These are phyloP conservation scores for Nyctanthes arbortristis DNA, from an alignment of 257 asterid species.

Conservation along the genomic window DNA sequence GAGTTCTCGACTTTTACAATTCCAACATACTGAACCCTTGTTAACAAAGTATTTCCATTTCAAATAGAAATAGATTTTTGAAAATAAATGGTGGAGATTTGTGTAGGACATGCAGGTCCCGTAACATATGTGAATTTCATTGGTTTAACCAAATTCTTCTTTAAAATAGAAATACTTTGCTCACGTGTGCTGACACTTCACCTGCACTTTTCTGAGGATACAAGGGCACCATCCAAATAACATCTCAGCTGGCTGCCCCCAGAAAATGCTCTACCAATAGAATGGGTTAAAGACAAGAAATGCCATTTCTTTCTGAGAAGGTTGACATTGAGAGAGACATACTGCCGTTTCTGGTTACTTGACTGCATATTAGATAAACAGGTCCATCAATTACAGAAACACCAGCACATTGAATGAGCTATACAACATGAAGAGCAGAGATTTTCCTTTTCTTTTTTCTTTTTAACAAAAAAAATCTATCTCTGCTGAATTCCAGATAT, in stretches of 20 bases:
- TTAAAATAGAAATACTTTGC: too few species aligned
- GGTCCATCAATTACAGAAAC: slow-evolving; percentile 21
- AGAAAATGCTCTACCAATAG: slow-evolving; percentile 95
- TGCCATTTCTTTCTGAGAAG: slow-evolving; percentile 85
- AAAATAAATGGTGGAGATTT: too few species aligned
- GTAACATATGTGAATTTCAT: too few species aligned
- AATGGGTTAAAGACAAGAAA: slow-evolving; percentile 85
- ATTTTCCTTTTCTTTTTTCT: too few species aligned
- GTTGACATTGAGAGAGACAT: slow-evolving; percentile 62
- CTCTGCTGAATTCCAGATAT: slow-evolving; percentile 14
- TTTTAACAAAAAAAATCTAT: slow-evolving; percentile 17
- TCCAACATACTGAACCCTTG: neutral
- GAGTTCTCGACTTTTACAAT: neutral
- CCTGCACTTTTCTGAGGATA: slow-evolving; percentile 95
- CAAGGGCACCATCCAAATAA: slow-evolving; percentile 88
- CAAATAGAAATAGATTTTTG: too few species aligned
- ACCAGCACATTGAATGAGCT: slow-evolving; percentile 13
- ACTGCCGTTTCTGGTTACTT: slow-evolving; percentile 80
- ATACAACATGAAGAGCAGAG: neutral
- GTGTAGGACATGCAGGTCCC: too few species aligned
- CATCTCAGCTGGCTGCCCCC: slow-evolving; percentile 98
- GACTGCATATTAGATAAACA: slow-evolving; percentile 59
- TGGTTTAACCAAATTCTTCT: too few species aligned
- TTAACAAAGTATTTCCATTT: too few species aligned
- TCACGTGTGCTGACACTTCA: slow-evolving; percentile 25